Evolutionary conservation across 1,284 basidiomycete species (phyloP).

Genomic region (Puccinia horiana): DNA sequence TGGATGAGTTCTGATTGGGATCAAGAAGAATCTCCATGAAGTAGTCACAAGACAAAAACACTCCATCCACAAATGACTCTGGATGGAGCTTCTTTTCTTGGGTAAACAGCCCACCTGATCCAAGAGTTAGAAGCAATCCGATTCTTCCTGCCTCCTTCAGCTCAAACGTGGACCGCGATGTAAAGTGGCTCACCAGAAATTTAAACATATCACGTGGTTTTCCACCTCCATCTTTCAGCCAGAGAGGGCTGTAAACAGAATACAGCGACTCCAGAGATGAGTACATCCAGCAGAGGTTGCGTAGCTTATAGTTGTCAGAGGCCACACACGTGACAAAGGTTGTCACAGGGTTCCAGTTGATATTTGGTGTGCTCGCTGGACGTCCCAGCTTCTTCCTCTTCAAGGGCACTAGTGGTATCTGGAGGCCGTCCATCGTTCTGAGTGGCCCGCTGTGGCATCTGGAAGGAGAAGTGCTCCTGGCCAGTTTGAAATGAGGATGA

Average conservation of each 20-base stretch:
- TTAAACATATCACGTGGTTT: neutral
- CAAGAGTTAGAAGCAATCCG: neutral
- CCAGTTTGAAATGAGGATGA: neutral
- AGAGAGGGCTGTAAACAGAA: no score
- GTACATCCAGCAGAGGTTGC: neutral
- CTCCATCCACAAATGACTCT: neutral
- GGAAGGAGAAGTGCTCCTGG: no score
- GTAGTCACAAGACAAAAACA: neutral
- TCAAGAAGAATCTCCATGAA: conserved; percentile 9
- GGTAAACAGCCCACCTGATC: neutral
- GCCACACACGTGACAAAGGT: no score
- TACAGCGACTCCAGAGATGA: neutral
- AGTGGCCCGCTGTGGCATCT: no score
- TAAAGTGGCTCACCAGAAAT: neutral
- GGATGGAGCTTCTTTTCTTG: neutral
- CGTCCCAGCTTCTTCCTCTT: no score
- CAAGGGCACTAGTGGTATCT: no score
- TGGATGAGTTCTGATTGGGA: neutral
- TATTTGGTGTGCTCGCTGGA: no score
- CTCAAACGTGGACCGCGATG: neutral
- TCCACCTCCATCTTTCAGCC: neutral
- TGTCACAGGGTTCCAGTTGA: no score
- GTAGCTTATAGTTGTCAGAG: no score
- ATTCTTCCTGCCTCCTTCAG: neutral
- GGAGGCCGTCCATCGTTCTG: no score